These are phyloP conservation scores for Candida michaelii DNA, from an alignment of 805 yeast species.

Conservation along the genomic window DNA sequence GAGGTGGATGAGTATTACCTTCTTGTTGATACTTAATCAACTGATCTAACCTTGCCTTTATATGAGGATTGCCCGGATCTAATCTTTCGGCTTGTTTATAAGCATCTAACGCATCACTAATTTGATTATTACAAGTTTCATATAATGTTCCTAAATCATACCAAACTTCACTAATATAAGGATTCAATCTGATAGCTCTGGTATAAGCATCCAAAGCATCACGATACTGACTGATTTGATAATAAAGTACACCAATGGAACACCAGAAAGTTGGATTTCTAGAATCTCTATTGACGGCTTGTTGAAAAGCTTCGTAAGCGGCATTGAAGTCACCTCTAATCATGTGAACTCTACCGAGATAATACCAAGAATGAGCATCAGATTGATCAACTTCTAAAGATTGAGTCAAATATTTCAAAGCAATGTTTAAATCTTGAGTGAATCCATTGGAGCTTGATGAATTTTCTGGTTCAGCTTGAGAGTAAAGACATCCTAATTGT, in stretches of 20 bases:
- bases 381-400: conserved; percentile 84
- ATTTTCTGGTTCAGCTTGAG: conserved; percentile 48
- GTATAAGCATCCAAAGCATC: conserved; percentile 98
- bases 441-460: conserved; percentile 12
- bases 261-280: conserved; percentile 99
- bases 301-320: conserved; percentile 98
- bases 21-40: conserved; percentile 70
- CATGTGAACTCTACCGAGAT: conserved; percentile 96
- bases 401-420: conserved; percentile 77
- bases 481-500: conserved; percentile 92
- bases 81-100: conserved; percentile 94
- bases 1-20: conserved; percentile 62
- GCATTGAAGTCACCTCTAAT: conserved; percentile 91
- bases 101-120: conserved; percentile 93
- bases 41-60: conserved; percentile 88
- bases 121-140: conserved; percentile 96
- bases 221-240: conserved; percentile 92
- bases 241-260: conserved; percentile 91
- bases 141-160: conserved; percentile 95
- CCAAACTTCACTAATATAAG: conserved; percentile 97
- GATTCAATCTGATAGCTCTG: conserved; percentile 91
- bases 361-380: conserved; percentile 97
- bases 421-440: conserved; percentile 75
- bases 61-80: conserved; percentile 93
- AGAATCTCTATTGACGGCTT: conserved; percentile 94